Conservation (phyloP, 108 stramenopile genomes). For the Craspedostauros australis region DNA sequence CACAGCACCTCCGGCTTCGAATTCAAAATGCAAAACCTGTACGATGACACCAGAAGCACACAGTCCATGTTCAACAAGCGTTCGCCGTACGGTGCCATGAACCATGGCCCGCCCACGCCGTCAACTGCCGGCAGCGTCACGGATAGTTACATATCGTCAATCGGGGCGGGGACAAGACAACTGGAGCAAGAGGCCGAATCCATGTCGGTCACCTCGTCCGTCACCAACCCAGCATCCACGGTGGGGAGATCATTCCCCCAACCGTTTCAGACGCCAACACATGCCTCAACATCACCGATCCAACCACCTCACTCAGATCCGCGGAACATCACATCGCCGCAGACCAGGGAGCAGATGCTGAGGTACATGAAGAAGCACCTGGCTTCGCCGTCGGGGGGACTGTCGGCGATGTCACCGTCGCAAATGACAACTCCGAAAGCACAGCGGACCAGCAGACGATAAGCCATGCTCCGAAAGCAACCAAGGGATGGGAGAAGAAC, state of each 20-base stretch:
- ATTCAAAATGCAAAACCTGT: too few relatives aligned
- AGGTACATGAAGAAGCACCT: slow-evolving; percentile 28
- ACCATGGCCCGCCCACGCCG: too few relatives aligned
- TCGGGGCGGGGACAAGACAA: not conserved
- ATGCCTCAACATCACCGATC: not conserved
- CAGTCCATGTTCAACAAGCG: too few relatives aligned
- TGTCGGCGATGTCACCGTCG: not conserved
- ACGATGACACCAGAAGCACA: too few relatives aligned
- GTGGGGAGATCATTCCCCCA: not conserved
- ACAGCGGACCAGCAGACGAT: too few relatives aligned
- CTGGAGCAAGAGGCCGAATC: not conserved
- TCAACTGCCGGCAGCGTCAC: too few relatives aligned
- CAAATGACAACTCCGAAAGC: not conserved
- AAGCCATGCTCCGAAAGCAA: not conserved
- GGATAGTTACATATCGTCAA: too few relatives aligned
- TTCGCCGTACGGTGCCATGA: not conserved
- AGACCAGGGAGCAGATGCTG: slow-evolving; percentile 19
- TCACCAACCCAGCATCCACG: not conserved
- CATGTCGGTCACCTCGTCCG: not conserved
- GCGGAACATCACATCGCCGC: not conserved
- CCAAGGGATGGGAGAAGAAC: not conserved
- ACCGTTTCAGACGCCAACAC: not conserved
- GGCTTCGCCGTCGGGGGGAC: slow-evolving; percentile 1
- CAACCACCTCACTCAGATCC: too few relatives aligned
- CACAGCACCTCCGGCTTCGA: slow-evolving; percentile 6